phyloP scores from a whole-genome alignment of 108 stramenopile genomes.

The Pseudonitzschia multiseries region DNA sequence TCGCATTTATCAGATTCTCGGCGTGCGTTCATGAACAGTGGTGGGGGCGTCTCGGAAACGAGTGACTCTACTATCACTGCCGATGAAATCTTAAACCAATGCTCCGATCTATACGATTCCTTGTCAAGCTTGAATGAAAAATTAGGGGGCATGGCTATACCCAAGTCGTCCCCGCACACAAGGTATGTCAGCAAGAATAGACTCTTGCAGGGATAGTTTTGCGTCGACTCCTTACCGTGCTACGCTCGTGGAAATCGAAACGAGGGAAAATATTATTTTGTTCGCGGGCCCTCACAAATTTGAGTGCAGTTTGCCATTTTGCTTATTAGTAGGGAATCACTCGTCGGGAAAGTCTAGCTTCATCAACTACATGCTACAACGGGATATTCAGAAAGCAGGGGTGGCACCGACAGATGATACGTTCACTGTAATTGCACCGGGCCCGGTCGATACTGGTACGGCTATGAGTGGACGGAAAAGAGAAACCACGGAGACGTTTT shows the following conservation, averaged over 20 bases:
- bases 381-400: conserved; percentile 94
- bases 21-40: conserved; percentile 12
- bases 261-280: neutral
- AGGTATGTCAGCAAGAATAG: neutral
- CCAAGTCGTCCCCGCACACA: conserved; percentile 29
- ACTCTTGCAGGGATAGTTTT: neutral
- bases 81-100: conserved; percentile 29
- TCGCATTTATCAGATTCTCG: neutral
- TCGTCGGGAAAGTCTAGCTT: conserved; percentile 93
- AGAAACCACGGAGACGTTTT: conserved; percentile 74
- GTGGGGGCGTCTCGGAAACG: neutral
- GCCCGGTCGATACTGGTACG: conserved; percentile 75
- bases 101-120: conserved; percentile 28
- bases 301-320: conserved; percentile 76
- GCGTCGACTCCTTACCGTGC: neutral
- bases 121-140: conserved; percentile 33
- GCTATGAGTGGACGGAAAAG: conserved; percentile 41
- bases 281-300: neutral
- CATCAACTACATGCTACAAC: conserved; percentile 93
- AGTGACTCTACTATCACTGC: conserved; percentile 7
- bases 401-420: conserved; percentile 99
- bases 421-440: conserved; percentile 98
- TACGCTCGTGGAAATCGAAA: neutral
- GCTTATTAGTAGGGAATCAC: conserved; percentile 97
- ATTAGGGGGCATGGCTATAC: conserved; percentile 32